Conservation (phyloP, 345 rosid species). For the Populus simonii region DNA sequence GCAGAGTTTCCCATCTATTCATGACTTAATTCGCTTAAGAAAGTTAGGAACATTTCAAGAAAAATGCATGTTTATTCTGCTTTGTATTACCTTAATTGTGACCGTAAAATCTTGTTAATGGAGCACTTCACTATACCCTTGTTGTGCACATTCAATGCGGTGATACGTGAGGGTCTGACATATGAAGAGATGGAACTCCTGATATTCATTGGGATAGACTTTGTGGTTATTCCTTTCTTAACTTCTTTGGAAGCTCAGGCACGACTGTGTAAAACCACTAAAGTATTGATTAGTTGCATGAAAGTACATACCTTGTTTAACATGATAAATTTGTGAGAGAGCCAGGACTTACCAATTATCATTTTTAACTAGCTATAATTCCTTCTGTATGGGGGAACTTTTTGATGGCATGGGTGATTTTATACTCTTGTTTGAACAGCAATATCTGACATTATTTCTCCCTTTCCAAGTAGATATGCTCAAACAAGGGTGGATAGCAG, state of each 20-base stretch:
- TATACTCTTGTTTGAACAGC: background rate
- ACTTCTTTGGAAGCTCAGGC: background rate
- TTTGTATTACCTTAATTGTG: background rate
- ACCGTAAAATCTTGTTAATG: background rate
- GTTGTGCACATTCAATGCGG: background rate
- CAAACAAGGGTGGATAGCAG: slow-evolving; percentile 62
- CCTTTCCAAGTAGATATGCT: slow-evolving; percentile 34
- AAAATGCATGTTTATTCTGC: too few species aligned
- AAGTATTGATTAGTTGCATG: background rate
- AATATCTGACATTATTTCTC: background rate
- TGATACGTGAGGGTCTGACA: background rate
- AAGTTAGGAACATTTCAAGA: background rate
- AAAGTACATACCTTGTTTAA: background rate
- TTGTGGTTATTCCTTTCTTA: background rate
- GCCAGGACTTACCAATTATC: too few species aligned
- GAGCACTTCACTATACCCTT: background rate
- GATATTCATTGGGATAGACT: background rate
- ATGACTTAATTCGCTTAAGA: background rate
- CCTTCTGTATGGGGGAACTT: too few species aligned
- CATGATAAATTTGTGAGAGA: background rate
- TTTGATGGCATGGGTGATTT: background rate
- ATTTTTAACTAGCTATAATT: too few species aligned
- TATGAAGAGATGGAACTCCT: background rate
- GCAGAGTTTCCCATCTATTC: background rate
- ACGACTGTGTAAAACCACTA: background rate